A percentile compares a stretch with the other conserved stretches of the same genome.
These are phyloP conservation scores for Otatea glauca DNA, from an alignment of 176 grass and related monocot genomes.

Conservation along the genomic window DNA sequence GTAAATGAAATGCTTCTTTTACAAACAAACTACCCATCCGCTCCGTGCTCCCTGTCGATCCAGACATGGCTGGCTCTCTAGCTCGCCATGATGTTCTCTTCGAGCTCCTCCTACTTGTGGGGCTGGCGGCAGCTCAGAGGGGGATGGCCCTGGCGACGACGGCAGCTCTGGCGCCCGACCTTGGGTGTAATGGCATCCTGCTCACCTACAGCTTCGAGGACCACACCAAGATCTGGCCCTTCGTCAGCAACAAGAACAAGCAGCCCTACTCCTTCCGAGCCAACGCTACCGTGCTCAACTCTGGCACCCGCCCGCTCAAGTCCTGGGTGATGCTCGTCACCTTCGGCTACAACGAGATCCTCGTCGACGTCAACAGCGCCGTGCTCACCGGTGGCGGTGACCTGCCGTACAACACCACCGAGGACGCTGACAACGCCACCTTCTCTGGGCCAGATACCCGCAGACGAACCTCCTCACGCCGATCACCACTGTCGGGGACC, in stretches of 20 bases:
- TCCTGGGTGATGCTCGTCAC: slow-evolving; percentile 69
- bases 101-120: slow-evolving; percentile 50
- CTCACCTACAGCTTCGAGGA: slow-evolving; percentile 53
- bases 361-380: slow-evolving; percentile 63
- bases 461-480: slow-evolving; percentile 80
- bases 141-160: slow-evolving; percentile 22
- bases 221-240: slow-evolving; percentile 67
- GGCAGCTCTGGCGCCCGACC: slow-evolving; percentile 61
- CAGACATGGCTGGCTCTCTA: slow-evolving; percentile 46
- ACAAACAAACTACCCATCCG: no score
- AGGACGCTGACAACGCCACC: slow-evolving; percentile 63
- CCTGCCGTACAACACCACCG: slow-evolving; percentile 78
- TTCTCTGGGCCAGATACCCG: slow-evolving; percentile 80
- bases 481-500: slow-evolving; percentile 73
- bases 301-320: slow-evolving; percentile 65
- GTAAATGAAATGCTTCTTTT: no score
- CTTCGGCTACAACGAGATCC: slow-evolving; percentile 72
- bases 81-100: slow-evolving; percentile 38
- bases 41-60: no score
- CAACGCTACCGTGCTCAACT: slow-evolving; percentile 67
- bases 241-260: slow-evolving; percentile 50
- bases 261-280: slow-evolving; percentile 81
- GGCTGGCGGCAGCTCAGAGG: slow-evolving; percentile 43
- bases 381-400: slow-evolving; percentile 72
- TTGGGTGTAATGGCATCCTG: slow-evolving; percentile 73